A percentile compares a stretch with the other conserved stretches of the same genome.
These are phyloP conservation scores for Periconia sp. DNA, from an alignment of 2,329 filamentous ascomycete genomes.

Conservation along the genomic window DNA sequence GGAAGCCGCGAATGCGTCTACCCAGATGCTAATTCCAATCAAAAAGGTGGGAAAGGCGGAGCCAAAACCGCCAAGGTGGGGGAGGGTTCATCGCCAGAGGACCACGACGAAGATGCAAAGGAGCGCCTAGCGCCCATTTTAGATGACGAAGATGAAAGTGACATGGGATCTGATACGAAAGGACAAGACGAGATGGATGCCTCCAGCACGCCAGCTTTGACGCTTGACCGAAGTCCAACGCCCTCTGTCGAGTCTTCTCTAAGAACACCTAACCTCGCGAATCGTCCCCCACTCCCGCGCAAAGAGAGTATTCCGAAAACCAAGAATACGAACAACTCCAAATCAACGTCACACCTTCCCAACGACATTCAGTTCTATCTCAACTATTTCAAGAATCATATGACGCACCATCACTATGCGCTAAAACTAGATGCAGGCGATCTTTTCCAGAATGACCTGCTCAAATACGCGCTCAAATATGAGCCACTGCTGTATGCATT, in stretches of 20 bases:
- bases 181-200: constrained; percentile 32
- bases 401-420: constrained; percentile 82
- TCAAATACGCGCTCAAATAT: constrained; percentile 72
- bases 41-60: constrained; percentile 50
- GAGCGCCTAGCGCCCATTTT: constrained; percentile 46
- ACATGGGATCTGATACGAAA: constrained; percentile 29
- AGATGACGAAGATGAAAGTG: constrained; percentile 50
- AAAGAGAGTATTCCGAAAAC: constrained; percentile 33
- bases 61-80: constrained; percentile 48
- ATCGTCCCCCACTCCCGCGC: constrained; percentile 35
- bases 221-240: constrained; percentile 52
- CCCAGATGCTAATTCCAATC: constrained; percentile 67
- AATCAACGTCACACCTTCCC: constrained; percentile 46
- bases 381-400: constrained; percentile 73
- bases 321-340: constrained; percentile 14
- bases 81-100: constrained; percentile 56
- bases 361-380: constrained; percentile 77
- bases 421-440: constrained; percentile 69
- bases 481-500: constrained; percentile 84
- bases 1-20: constrained; percentile 89
- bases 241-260: constrained; percentile 54
- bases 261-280: constrained; percentile 21
- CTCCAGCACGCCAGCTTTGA: constrained; percentile 43
- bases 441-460: constrained; percentile 73
- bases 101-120: constrained; percentile 46